Evolutionary conservation across 192 early-diverging fungal genomes (phyloP), one percentile per base, ranked within the genome.

Genomic region (Backusella luteola): DNA sequence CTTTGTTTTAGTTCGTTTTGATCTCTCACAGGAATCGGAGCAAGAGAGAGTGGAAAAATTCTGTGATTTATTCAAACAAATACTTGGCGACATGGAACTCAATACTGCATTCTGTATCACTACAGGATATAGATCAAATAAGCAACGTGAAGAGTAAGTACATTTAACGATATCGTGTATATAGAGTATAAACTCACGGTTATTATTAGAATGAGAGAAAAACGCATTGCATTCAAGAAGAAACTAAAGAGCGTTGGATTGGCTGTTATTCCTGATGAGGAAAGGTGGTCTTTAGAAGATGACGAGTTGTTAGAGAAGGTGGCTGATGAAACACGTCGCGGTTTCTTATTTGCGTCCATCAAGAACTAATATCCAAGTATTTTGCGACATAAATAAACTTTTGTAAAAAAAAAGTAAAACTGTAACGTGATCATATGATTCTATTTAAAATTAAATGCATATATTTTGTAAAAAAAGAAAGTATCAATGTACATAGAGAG

Each of bases 261-360:
- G 8, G 63, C 63, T 34, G 71, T 67, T 11, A 78, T 78, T 26
- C 71, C 77, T 29, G 41, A 66, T 6, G 66, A 78, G n/a, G 63
- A 78, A 49, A 35, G 72, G 17, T 78, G 77, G 77, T 56, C 63
- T 6, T 34, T 66, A 14, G 56, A 73, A 14, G 71, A 78, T 36
- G 77, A 78, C 19, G 11, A 68, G 19, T 14, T 36, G 17, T 42
- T 73, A 11, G 72, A 34, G 19, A 19, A 34, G 34, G 8, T 66
- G 11, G 29, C 44, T 34, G 77, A 73, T 12, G 21, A 36, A 32
- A 42, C 71, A 9, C 52, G 66, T 26, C 53, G 77, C 32, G 69
- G 69, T 3, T 46, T 78, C 36, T 8, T 78, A n/a, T 78, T 73
- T 49, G 36, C 72, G 21, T 52, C 63, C 1, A 38, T 73, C 32